Conservation (phyloP, 2,329 filamentous ascomycete genomes). For the Curvularia spicifera region DNA sequence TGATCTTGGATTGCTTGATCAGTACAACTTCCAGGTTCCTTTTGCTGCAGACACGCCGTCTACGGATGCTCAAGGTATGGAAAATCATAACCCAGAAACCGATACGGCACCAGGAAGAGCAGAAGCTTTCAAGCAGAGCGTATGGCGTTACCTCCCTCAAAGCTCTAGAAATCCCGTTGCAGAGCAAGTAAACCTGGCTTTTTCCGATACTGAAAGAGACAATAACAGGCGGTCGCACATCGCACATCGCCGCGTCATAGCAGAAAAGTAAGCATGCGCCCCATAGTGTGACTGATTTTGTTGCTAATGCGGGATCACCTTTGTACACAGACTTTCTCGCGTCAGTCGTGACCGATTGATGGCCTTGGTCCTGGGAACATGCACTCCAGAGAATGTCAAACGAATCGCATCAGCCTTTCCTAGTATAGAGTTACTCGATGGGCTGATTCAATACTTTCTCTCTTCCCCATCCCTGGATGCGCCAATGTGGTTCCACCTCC, state of each 20-base stretch:
- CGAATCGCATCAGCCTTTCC: slow-evolving; percentile 68
- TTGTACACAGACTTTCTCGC: slow-evolving; percentile 37
- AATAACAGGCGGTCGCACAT: slow-evolving; percentile 41
- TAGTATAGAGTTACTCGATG: slow-evolving; percentile 65
- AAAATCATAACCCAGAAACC: slow-evolving; percentile 23
- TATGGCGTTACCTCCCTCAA: slow-evolving; percentile 54
- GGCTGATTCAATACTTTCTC: slow-evolving; percentile 66
- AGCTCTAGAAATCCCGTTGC: slow-evolving; percentile 35
- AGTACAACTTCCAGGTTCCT: slow-evolving; percentile 54
- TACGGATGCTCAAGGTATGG: slow-evolving; percentile 27
- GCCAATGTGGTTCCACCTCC: slow-evolving; percentile 67
- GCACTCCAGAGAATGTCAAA: slow-evolving; percentile 57
- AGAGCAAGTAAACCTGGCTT: slow-evolving; percentile 49
- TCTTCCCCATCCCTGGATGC: slow-evolving; percentile 63
- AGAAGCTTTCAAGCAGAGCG: slow-evolving; percentile 51
- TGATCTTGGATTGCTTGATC: slow-evolving; percentile 54
- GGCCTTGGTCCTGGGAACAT: slow-evolving; percentile 67
- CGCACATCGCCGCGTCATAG: slow-evolving; percentile 48
- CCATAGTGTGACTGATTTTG: background rate
- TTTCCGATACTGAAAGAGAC: slow-evolving; percentile 46
- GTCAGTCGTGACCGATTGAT: slow-evolving; percentile 65
- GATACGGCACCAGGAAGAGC: slow-evolving; percentile 34
- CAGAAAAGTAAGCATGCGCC: slow-evolving; percentile 39
- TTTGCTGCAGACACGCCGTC: slow-evolving; percentile 46
- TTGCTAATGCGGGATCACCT: background rate